Conservation (phyloP, 352 stramenopile species). For the Sclerospora graminicola region DNA sequence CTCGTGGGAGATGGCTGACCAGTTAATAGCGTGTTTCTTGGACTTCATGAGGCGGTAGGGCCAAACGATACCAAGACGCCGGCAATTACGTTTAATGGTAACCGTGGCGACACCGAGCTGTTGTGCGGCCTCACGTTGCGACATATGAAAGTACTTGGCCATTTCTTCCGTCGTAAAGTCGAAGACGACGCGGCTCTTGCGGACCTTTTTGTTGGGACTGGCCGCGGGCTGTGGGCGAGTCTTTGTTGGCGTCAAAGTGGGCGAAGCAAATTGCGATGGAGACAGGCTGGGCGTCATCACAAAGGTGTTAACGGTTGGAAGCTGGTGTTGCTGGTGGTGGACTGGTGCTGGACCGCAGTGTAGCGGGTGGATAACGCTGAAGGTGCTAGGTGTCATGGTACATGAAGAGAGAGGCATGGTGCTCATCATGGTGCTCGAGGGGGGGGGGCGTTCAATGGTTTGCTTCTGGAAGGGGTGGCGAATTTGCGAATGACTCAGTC, state of each 20-base stretch:
- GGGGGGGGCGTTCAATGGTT: background rate
- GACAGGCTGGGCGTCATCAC: background rate
- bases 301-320: slow-evolving; percentile 4
- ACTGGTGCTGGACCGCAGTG: slow-evolving; percentile 5
- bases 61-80: slow-evolving; percentile 46
- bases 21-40: slow-evolving; percentile 31
- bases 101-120: slow-evolving; percentile 46
- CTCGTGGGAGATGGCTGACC: slow-evolving; percentile 27
- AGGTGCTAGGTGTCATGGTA: too few species aligned
- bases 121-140: slow-evolving; percentile 39
- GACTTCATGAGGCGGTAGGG: slow-evolving; percentile 44
- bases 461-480: background rate
- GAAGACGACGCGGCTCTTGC: slow-evolving; percentile 42
- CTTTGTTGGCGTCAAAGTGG: slow-evolving; percentile 6
- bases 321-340: slow-evolving; percentile 1
- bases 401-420: slow-evolving; percentile 14
- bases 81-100: slow-evolving; percentile 53
- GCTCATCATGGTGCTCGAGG: slow-evolving; percentile 12
- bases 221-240: slow-evolving; percentile 3
- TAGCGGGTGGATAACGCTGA: slow-evolving; percentile 15
- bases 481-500: slow-evolving; percentile 23
- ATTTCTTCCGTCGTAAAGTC: slow-evolving; percentile 46
- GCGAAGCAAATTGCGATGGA: slow-evolving; percentile 8
- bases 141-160: slow-evolving; percentile 49
- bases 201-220: slow-evolving; percentile 20